Percentiles rank a stretch among this genome's conserved stretches.
phyloP scores from a whole-genome alignment of 2,329 filamentous ascomycete genomes.

The Colletotrichum phormii region DNA sequence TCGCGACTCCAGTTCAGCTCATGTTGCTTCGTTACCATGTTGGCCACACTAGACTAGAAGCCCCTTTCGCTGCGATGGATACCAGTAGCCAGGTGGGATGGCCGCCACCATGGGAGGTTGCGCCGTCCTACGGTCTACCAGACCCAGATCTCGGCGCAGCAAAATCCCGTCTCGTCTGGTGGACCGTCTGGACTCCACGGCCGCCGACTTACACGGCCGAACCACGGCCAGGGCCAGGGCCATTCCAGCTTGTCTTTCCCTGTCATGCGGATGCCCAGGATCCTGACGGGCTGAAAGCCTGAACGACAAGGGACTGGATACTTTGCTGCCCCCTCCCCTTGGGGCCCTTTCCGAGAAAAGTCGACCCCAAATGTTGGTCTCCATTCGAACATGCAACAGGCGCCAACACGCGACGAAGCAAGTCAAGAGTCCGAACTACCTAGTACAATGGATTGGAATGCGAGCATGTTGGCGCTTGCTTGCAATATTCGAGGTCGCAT shows the following conservation, averaged over 20 bases:
- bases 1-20: slow-evolving; percentile 1
- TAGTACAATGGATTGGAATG: neutral
- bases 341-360: slow-evolving; percentile 21
- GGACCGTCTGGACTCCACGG: slow-evolving; percentile 4
- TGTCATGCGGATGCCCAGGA: slow-evolving; percentile 20
- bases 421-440: slow-evolving; percentile 23
- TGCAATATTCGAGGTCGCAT: slow-evolving; percentile 8
- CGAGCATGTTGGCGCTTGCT: slow-evolving; percentile 2
- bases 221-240: neutral
- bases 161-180: slow-evolving; percentile 1
- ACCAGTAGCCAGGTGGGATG: slow-evolving; percentile 4
- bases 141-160: slow-evolving; percentile 9
- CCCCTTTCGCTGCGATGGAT: neutral
- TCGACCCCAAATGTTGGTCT: slow-evolving; percentile 31
- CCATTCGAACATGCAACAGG: slow-evolving; percentile 10
- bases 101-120: slow-evolving; percentile 11
- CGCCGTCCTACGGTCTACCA: slow-evolving; percentile 16
- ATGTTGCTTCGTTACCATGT: neutral
- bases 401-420: neutral
- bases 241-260: slow-evolving; percentile 20
- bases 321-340: slow-evolving; percentile 6
- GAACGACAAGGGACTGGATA: slow-evolving; percentile 36
- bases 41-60: neutral
- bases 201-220: slow-evolving; percentile 28
- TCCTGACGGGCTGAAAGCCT: slow-evolving; percentile 39